Evolutionary conservation across 129 eudicot genomes (phyloP), one percentile per base, ranked within the genome.

Genomic region (sunflower (Helianthus annuus)): DNA sequence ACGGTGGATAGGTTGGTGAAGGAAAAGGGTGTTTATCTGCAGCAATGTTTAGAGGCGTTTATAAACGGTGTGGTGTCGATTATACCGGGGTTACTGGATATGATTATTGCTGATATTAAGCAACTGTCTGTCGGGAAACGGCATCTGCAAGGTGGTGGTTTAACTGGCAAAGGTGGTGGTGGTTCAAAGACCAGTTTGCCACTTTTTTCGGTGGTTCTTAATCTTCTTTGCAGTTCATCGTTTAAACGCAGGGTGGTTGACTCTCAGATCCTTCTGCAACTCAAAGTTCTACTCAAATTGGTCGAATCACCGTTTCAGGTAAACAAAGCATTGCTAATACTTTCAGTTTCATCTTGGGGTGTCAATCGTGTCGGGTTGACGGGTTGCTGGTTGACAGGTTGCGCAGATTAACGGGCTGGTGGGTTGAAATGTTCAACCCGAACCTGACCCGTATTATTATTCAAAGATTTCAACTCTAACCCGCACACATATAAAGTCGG

Each of bases 221-320:
- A 95, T 70, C 89, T 95, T 77, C 84, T 95, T 62, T 88, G 89
- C 48, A 84, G 96, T 73, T 66, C 86, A 6, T 86, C 83, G 4
- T 88, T 95, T 62, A 95, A 85, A 84, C 80, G 83, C 66, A 86
- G 72, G 71, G 83, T 94, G 58, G 87, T 83, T 10, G 82, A 79
- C 66, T 76, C 78, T 36, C 91, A 88, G 74, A 82, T 95, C 5
- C 76, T 90, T 53, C 97, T 78, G 72, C 96, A 86, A 64, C 81
- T 95, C 62, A 86, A 88, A 70, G 73, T 78, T 79, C 77, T 95
- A 71, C 85, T 90, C 80, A 95, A 95, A 82, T 76, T 84, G 66
- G 86, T 82, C 16, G 97, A 88, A 71, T 79, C 86, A 1, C 86
- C 97, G 27, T 95, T 95, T 64, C 97, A 95, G 99, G 99, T 95